A percentile compares a stretch with the other conserved stretches of the same genome.
Conservation (phyloP, 371 early-diverging fungal species). For the Fennellomyces sp. region DNA sequence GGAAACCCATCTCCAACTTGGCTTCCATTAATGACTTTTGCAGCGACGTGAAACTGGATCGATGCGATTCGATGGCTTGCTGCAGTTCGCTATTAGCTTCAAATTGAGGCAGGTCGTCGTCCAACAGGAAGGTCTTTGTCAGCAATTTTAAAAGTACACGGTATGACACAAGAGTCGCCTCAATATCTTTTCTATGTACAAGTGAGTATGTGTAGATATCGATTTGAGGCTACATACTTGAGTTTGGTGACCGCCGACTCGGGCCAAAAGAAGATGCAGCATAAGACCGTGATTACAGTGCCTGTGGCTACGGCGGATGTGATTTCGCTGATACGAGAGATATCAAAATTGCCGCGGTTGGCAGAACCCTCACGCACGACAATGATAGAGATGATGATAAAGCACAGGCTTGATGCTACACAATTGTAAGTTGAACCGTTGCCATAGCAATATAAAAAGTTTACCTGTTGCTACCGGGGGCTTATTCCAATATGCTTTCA, state of each 20-base stretch:
- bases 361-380: conserved; percentile 55
- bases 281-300: conserved; percentile 53
- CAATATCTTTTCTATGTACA: conserved; percentile 54
- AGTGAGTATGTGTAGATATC: neutral
- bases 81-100: conserved; percentile 53
- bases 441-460: too few species aligned
- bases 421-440: neutral
- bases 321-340: conserved; percentile 57
- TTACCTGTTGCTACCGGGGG: conserved; percentile 66
- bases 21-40: conserved; percentile 65
- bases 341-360: conserved; percentile 53
- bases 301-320: conserved; percentile 60
- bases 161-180: conserved; percentile 55
- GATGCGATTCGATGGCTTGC: conserved; percentile 63
- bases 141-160: conserved; percentile 57
- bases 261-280: conserved; percentile 66
- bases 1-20: conserved; percentile 61
- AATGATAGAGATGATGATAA: conserved; percentile 61
- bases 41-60: conserved; percentile 64
- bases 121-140: conserved; percentile 71
- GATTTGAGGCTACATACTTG: conserved; percentile 28
- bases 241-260: conserved; percentile 61
- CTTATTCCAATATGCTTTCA: conserved; percentile 66
- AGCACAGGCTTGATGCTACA: conserved; percentile 61
- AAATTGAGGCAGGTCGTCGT: conserved; percentile 59